Base-by-base conservation (phyloP, 129 eudicot genomes). In the Pittosporum tobira region DNA sequence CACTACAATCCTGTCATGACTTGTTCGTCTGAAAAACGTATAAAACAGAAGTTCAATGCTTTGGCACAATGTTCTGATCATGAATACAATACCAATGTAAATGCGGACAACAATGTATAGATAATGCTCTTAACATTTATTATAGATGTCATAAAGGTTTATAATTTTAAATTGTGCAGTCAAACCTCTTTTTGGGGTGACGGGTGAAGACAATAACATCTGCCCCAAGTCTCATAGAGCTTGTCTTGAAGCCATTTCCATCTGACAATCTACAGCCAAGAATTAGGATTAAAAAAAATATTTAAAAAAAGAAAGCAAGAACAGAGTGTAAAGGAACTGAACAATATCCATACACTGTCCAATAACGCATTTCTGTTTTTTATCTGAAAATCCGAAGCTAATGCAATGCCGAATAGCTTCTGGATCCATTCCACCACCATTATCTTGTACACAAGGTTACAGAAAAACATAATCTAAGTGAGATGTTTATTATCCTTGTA, bases 211-310 rank as follows among this genome's bases (percentile, higher is more conserved):
- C 95, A 62, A 90, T 71, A 61, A 66, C 98, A 48, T 90, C 98
- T 28, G 95, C 83, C 48, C 98, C 98, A 65, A 90, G 98, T 75
- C 98, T 75, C 94, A 90, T 83, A 29, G 98, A 70, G 65, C 95
- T 86, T 8, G 95, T 91, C 77, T 86, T 91, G 62, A 91, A 91
- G 59, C 98, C 98, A 63, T 91, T 91, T 47, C 98, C 98, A 76
- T 91, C 98, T 91, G 83, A 69, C 75, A 59, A 48, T 71, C 66
- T 40, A 61, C 53, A 68, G 67, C 40, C 68, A 66, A 51, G 29
- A 48, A 61, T 66, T 53, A 50, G 27, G n/a, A n/a, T n/a, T n/a
- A n/a, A n/a, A n/a, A n/a, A n/a, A n/a, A n/a, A n/a, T n/a, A n/a
- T 45, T 56, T 20, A 55, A 18, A 48, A 37, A 43, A 5, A 44